Percentiles rank a stretch among this genome's conserved stretches.
phyloP scores from a whole-genome alignment of 1,139 yeast genomes.

The Lodderomyces parapsilosis region DNA sequence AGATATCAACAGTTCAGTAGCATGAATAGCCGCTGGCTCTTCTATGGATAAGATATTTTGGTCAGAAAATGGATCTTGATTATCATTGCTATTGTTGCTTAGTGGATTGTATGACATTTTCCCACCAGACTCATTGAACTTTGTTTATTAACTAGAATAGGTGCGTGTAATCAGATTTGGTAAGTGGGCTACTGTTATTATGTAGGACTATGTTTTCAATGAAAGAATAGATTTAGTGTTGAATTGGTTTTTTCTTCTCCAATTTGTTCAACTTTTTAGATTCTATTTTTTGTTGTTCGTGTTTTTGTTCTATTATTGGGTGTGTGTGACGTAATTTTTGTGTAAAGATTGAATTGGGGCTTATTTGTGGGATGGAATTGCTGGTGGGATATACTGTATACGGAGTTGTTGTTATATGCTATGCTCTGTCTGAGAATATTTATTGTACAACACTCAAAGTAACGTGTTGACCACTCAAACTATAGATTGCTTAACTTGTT shows the following conservation, averaged over 20 bases:
- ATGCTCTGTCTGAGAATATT: no score
- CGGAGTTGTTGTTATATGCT: no score
- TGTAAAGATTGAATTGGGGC: neutral
- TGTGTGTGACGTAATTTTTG: neutral
- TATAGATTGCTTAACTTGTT: no score
- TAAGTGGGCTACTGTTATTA: no score
- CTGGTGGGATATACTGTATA: neutral
- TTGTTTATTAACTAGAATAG: neutral
- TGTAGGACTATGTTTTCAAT: neutral
- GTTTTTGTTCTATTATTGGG: neutral
- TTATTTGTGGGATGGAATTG: neutral
- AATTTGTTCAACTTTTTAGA: neutral
- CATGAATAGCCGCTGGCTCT: constrained; percentile 4
- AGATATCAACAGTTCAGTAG: neutral
- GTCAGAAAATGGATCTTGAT: constrained; percentile 5
- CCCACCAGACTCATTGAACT: constrained; percentile 1
- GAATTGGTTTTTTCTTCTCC: neutral
- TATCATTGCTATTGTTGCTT: neutral
- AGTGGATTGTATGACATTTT: constrained; percentile 9
- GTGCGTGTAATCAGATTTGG: no score
- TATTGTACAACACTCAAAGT: no score
- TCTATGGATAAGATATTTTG: constrained; percentile 2
- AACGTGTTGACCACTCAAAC: no score
- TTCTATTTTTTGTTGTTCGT: neutral
- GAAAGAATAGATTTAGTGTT: neutral